Evolutionary conservation across 148 eudicot genomes (phyloP).

Genomic region (Mesembryanthemum crystallinum): DNA sequence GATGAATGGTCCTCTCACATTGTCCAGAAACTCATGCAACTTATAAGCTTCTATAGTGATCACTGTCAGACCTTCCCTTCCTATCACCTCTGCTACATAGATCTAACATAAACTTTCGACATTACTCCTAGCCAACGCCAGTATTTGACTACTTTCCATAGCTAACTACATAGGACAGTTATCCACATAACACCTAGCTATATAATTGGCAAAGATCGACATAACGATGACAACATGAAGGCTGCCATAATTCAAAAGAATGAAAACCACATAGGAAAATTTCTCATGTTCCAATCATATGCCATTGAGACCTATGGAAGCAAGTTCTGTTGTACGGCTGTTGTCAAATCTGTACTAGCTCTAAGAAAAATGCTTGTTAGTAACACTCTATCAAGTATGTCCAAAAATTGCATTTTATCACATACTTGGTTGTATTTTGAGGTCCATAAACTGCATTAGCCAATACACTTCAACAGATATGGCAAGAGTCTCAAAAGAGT

Average conservation of each 20-base stretch:
- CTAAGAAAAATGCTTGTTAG: not conserved
- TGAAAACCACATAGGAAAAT: not conserved
- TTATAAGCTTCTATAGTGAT: not conserved
- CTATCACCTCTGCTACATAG: not conserved
- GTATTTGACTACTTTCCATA: not conserved
- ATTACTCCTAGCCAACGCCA: not conserved
- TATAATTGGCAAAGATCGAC: not conserved
- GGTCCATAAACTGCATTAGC: not conserved
- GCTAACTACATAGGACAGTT: not conserved
- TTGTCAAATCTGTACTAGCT: not conserved
- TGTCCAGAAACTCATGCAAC: not conserved
- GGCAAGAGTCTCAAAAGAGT: not conserved
- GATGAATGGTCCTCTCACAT: not conserved
- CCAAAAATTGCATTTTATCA: too few species aligned
- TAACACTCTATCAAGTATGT: not conserved
- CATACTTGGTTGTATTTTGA: not conserved
- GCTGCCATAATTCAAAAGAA: not conserved
- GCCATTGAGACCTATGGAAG: not conserved
- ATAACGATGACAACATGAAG: not conserved
- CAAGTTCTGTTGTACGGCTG: not conserved
- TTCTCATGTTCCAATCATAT: not conserved
- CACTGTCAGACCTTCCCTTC: not conserved
- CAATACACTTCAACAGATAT: not conserved
- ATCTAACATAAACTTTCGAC: not conserved
- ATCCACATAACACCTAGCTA: not conserved